Base-by-base conservation (phyloP, 345 rosid genomes). In the Corymbia maculata region DNA sequence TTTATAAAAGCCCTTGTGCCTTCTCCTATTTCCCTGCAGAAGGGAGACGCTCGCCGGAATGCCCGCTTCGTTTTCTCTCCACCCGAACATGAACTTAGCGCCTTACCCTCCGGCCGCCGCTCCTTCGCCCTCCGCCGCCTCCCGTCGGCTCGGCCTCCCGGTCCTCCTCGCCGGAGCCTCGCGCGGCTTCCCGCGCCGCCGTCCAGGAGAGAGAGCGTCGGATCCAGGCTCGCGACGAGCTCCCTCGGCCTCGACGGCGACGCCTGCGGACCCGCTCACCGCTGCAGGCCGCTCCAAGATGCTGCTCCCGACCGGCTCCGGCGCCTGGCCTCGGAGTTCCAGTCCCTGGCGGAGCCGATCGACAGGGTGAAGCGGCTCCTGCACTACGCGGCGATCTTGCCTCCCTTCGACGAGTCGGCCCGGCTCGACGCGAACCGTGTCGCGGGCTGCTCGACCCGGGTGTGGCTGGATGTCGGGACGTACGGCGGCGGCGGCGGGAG, bases 361-460 rank as follows among this genome's bases (percentile, higher is more conserved):
- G 99, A 96, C 75, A 91, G 99, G 6, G 99, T 96, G 30, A 95
- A 92, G 86, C 97, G 97, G 89, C 94, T 97, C 52, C 91, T 97
- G 24, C 92, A 94, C 90, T 97, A 95, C 89, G 99, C 98, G 30
- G 90, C 88, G 28, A 88, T 86, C 89, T 92, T 97, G 16, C 94
- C 97, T 1, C 93, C 93, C 52, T 91, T 96, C 10, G 95, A 93
- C 28, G 98, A 96, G 82, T 93, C 95, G 86, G 94, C 92, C n/a
- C 95, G 99, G 19, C 52, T 90, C 64, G 93, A 91, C 47, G 92
- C 90, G 22, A 97, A 96, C 89, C 90, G 95, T 85, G 97, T 96
- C 52, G 52, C 89, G 16, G 98, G 99, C 30, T 97, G 99, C 93
- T 91, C 99, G 85, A 94, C 98, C 44, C 98, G 96, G 94, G 98